phyloP scores from a whole-genome alignment of 257 asterid species.

The Schizonepeta tenuifolia region DNA sequence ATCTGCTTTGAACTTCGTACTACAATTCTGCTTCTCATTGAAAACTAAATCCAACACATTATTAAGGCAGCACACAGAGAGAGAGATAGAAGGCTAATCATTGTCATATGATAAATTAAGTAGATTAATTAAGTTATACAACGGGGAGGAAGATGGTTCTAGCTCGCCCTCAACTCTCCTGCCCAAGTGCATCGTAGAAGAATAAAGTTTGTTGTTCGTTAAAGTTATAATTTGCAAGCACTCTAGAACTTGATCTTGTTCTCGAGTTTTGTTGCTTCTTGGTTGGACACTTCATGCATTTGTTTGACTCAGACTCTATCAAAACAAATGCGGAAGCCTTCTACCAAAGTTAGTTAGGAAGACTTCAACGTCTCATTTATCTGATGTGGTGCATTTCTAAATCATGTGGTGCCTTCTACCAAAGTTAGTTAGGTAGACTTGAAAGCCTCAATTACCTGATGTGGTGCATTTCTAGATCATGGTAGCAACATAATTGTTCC shows the following conservation, averaged over 20 bases:
- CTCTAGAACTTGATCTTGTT: conserved; percentile 16
- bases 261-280: conserved; percentile 14
- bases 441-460: conserved; percentile 18
- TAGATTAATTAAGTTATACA: conserved; percentile 18
- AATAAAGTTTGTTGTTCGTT: conserved; percentile 32
- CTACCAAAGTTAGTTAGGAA: conserved; percentile 28
- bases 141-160: conserved; percentile 33
- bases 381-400: conserved; percentile 23
- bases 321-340: conserved; percentile 1
- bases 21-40: neutral
- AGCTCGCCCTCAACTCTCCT: conserved; percentile 26
- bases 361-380: conserved; percentile 19
- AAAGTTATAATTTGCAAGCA: conserved; percentile 12
- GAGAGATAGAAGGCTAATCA: no score
- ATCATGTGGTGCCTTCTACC: conserved; percentile 10
- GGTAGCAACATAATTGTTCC: neutral
- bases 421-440: conserved; percentile 28
- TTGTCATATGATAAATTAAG: no score
- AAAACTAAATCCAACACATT: no score
- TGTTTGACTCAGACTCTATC: conserved; percentile 22
- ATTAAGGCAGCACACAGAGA: neutral
- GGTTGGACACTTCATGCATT: conserved; percentile 27
- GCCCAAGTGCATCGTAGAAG: conserved; percentile 27
- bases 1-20: neutral
- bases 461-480: no score